phyloP scores from a whole-genome alignment of 768 basidiomycete genomes.

The Tubosaeta sp. region DNA sequence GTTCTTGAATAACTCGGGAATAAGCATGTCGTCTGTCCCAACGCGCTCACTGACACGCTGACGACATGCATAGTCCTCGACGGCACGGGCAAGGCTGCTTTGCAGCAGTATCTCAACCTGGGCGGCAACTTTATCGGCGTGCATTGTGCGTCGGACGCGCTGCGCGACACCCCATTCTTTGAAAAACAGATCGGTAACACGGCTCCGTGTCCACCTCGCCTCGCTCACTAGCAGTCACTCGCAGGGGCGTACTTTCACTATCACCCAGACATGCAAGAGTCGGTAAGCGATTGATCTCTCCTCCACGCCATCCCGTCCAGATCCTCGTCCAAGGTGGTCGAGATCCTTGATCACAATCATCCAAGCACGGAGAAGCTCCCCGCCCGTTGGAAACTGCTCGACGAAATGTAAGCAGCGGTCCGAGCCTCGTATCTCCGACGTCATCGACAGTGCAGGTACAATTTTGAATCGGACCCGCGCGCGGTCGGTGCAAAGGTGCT shows the following conservation, averaged over 20 bases:
- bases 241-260: conserved; percentile 67
- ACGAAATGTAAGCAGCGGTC: conserved; percentile 50
- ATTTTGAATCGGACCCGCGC: conserved; percentile 70
- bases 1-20: conserved; percentile 66
- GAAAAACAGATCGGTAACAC: conserved; percentile 50
- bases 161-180: conserved; percentile 57
- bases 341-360: conserved; percentile 52
- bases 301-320: not conserved
- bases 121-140: conserved; percentile 72
- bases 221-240: not conserved
- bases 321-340: conserved; percentile 43
- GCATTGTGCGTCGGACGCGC: conserved; percentile 60
- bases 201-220: not conserved
- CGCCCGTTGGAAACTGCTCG: conserved; percentile 45
- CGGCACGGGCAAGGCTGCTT: conserved; percentile 51
- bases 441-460: conserved; percentile 44
- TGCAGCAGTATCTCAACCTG: conserved; percentile 58
- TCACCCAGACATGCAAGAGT: conserved; percentile 61
- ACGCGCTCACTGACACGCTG: not conserved
- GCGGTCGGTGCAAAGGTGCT: conserved; percentile 56
- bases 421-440: conserved; percentile 4
- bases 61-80: conserved; percentile 45
- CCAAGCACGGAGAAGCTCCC: conserved; percentile 60
- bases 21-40: conserved; percentile 40
- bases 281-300: conserved; percentile 38